Percentiles rank a stretch among this genome's conserved stretches.
Evolutionary conservation across 768 basidiomycete genomes (phyloP).

Genomic region (Pisolithus marmoratus): DNA sequence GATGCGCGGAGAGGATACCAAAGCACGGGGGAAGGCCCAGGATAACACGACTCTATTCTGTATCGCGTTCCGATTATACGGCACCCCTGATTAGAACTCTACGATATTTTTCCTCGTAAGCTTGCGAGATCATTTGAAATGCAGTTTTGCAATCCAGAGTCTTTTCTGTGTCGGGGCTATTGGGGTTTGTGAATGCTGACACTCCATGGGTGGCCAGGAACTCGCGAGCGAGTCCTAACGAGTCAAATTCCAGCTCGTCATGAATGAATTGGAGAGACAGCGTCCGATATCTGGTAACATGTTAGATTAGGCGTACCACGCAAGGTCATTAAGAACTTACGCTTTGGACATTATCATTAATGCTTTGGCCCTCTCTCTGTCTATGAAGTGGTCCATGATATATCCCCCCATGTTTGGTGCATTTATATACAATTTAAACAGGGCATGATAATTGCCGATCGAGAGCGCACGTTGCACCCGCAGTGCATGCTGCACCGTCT

Average conservation of each 20-base stretch:
- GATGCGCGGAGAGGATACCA: not conserved
- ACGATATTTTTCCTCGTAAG: slow-evolving; percentile 75
- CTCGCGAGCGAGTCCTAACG: slow-evolving; percentile 49
- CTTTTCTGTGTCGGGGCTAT: slow-evolving; percentile 56
- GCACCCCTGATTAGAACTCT: slow-evolving; percentile 91
- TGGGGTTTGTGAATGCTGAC: slow-evolving; percentile 60
- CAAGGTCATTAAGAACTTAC: slow-evolving; percentile 43
- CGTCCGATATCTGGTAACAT: slow-evolving; percentile 64
- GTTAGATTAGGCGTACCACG: not conserved
- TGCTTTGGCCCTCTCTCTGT: slow-evolving; percentile 82
- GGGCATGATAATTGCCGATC: slow-evolving; percentile 89
- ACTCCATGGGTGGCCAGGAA: slow-evolving; percentile 72
- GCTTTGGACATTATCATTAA: slow-evolving; percentile 89
- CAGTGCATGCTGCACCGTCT: slow-evolving; percentile 84
- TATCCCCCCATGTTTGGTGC: slow-evolving; percentile 98
- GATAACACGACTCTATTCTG: not conserved
- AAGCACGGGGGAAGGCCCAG: not conserved
- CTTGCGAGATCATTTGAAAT: slow-evolving; percentile 49
- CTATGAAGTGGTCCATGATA: slow-evolving; percentile 98
- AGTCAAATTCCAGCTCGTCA: slow-evolving; percentile 81
- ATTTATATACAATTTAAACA: slow-evolving; percentile 78
- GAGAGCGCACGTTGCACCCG: slow-evolving; percentile 83
- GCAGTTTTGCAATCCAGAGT: slow-evolving; percentile 67
- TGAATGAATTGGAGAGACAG: slow-evolving; percentile 73
- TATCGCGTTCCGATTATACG: slow-evolving; percentile 43